Conservation (phyloP, 2,329 filamentous ascomycete genomes). For the Emmonsia crescens region DNA sequence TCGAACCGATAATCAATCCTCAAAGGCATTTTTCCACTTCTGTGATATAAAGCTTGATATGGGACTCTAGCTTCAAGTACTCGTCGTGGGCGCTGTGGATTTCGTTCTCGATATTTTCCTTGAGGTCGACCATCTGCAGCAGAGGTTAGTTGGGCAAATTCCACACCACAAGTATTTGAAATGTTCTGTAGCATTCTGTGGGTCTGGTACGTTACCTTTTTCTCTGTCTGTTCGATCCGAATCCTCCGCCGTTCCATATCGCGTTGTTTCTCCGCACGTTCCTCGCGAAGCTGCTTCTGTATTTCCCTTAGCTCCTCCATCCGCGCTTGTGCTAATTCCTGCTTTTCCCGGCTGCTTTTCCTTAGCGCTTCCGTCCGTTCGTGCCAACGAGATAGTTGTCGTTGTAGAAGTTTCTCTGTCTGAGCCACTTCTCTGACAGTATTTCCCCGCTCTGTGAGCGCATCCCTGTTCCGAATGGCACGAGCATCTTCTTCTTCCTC, state of each 20-base stretch:
- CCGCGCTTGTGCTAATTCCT: slow-evolving; percentile 66
- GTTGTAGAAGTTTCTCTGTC: slow-evolving; percentile 69
- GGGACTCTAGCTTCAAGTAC: slow-evolving; percentile 94
- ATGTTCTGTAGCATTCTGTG: not conserved
- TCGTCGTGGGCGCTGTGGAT: slow-evolving; percentile 83
- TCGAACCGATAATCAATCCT: slow-evolving; percentile 6
- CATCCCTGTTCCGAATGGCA: slow-evolving; percentile 72
- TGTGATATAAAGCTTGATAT: slow-evolving; percentile 94
- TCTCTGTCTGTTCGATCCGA: slow-evolving; percentile 96
- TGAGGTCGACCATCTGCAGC: slow-evolving; percentile 82
- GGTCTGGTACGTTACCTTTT: slow-evolving; percentile 58
- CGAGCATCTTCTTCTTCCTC: slow-evolving; percentile 83
- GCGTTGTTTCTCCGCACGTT: slow-evolving; percentile 73
- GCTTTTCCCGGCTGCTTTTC: slow-evolving; percentile 69
- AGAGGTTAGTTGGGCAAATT: slow-evolving; percentile 11
- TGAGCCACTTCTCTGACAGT: slow-evolving; percentile 87
- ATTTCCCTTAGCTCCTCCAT: slow-evolving; percentile 81
- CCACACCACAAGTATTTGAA: not conserved
- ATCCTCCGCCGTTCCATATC: slow-evolving; percentile 88
- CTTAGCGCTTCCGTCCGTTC: slow-evolving; percentile 78
- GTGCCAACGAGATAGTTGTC: slow-evolving; percentile 75
- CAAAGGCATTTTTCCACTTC: slow-evolving; percentile 90
- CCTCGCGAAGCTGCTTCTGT: slow-evolving; percentile 71
- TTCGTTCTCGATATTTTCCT: slow-evolving; percentile 94
- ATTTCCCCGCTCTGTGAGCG: slow-evolving; percentile 75